Evolutionary conservation across 1,284 basidiomycete species (phyloP), one percentile per base, ranked within the genome.

Genomic region (Trichosporon asahii): DNA sequence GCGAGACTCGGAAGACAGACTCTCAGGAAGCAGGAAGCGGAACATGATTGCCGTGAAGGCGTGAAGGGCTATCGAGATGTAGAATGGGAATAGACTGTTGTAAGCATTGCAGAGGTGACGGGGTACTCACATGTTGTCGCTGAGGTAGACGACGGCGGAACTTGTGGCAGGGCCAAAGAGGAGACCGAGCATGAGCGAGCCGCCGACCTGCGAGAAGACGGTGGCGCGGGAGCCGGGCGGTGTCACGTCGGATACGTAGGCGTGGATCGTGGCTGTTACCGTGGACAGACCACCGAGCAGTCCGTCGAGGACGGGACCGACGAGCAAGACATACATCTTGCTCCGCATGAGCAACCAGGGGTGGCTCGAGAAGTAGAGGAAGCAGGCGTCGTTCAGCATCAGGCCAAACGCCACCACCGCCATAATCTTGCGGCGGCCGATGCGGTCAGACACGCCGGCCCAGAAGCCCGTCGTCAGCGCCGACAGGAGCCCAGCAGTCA

Each of bases 391-490:
- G 46, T 90, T 91, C 72, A 91, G 84, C 76, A 94, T 86, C 1
- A 94, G 81, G 3, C 94, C 92, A 21, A 90, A 74, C 4, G 90
- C 89, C 15, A 89, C 85, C 27, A 90, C 83, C 12, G 90, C 88
- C 67, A 96, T 87, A 37, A 95, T 89, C 63, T 86, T 87, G 4
- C 89, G 91, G 31, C 94, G 87, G 11, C 94, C 94, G 70, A 90
- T 83, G 21, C 89, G 86, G 78, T 95, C 93, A 8, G 92, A 90
- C 61, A 90, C 90, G 70, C 88, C 88, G 44, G 92, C 92, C 94
- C 94, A 97, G 87, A 89, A 93, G 9, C 91, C 92, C 0, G 93
- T 93, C 0, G 92, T 94, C 37, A 95, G 81, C 0, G 91, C 93
- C 3, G 91, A 90, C 3, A 95, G 86, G 5, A 89, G 76, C n/a